These are phyloP conservation scores for Malus asiatica DNA, from an alignment of 306 rosid genomes.

Conservation along the genomic window DNA sequence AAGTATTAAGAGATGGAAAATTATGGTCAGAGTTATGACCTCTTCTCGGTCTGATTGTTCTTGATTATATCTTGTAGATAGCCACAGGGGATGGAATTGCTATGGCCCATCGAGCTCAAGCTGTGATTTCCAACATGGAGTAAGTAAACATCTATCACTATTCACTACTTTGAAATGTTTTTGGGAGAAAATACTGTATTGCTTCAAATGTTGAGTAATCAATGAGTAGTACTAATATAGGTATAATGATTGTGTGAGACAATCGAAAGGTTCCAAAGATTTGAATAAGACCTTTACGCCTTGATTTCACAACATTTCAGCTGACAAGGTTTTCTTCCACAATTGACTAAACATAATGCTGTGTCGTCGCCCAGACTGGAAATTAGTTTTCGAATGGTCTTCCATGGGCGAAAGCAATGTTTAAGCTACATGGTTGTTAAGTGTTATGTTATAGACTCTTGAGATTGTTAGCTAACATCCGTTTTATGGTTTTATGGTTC, in stretches of 20 bases:
- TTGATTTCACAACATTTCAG: not conserved
- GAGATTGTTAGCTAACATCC: not conserved
- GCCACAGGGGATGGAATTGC: constrained; percentile 97
- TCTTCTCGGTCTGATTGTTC: constrained; percentile 6
- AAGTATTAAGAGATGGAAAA: not conserved
- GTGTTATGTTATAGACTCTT: not conserved
- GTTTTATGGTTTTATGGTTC: not conserved
- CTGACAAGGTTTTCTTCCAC: not conserved
- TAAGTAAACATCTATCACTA: constrained; percentile 32
- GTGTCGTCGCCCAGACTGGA: not conserved
- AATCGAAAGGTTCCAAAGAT: not conserved
- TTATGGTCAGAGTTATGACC: not conserved
- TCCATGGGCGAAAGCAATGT: not conserved
- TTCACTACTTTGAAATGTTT: not conserved
- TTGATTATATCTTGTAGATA: constrained; percentile 38
- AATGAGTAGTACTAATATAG: not conserved
- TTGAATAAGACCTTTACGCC: not conserved
- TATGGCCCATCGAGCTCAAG: constrained; percentile 95
- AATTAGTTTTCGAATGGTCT: not conserved
- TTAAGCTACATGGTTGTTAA: not conserved
- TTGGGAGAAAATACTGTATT: not conserved
- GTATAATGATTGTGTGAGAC: not conserved
- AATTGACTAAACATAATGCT: not conserved
- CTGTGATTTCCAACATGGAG: constrained; percentile 98
- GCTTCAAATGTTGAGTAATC: constrained; percentile 1